A percentile compares a stretch with the other conserved stretches of the same genome.
These are phyloP conservation scores for Tilletia caries DNA, from an alignment of 1,284 basidiomycete species.

Conservation along the genomic window DNA sequence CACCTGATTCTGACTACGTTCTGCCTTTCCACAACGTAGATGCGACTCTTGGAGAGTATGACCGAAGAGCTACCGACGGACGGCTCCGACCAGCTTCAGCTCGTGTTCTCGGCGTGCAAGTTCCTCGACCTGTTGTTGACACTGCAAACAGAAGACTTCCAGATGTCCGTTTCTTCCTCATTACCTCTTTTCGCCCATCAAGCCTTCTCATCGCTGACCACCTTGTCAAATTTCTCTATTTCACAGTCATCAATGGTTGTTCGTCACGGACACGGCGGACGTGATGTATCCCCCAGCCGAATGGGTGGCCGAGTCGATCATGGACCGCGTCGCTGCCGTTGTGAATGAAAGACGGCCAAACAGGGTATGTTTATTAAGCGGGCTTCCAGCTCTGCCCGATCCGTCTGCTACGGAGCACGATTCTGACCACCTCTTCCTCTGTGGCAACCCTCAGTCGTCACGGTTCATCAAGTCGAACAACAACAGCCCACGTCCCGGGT, in stretches of 20 bases:
- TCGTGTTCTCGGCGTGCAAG: constrained; percentile 85
- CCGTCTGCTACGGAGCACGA: constrained; percentile 49
- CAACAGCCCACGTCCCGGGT: constrained; percentile 15
- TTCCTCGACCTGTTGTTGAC: constrained; percentile 86
- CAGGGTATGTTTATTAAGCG: constrained; percentile 1
- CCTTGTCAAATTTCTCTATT: background rate
- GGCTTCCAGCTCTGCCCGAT: no score
- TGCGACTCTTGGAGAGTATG: constrained; percentile 62
- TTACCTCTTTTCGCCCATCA: no score
- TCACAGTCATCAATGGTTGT: constrained; percentile 92
- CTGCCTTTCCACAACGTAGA: constrained; percentile 42
- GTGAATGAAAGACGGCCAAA: constrained; percentile 59
- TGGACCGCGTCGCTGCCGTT: constrained; percentile 78
- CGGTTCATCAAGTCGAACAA: constrained; percentile 11
- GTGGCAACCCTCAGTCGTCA: constrained; percentile 8
- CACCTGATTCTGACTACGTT: background rate
- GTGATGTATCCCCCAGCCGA: constrained; percentile 81
- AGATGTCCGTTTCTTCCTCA: constrained; percentile 66
- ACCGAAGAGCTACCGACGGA: constrained; percentile 61
- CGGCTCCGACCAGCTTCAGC: constrained; percentile 74
- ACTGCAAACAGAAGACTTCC: constrained; percentile 94
- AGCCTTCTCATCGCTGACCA: background rate
- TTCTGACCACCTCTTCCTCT: background rate
- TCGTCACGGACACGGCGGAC: constrained; percentile 94
- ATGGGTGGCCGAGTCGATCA: constrained; percentile 78